Conservation (phyloP, 768 basidiomycete species). For the Tricholoma furcatifolium region DNA sequence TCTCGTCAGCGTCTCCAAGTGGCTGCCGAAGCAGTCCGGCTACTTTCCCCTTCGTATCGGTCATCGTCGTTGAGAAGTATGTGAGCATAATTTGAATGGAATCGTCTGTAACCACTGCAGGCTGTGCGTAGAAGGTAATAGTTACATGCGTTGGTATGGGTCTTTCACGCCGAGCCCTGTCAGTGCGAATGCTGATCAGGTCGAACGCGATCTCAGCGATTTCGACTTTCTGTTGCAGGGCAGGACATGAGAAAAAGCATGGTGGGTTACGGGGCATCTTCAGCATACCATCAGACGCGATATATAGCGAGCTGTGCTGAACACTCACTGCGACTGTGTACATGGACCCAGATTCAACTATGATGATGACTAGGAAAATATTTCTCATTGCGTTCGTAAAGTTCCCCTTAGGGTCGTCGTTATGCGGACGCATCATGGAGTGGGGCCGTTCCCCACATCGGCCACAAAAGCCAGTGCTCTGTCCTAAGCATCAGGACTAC, state of each 20-base stretch:
- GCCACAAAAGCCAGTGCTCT: not conserved
- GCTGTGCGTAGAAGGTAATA: too few species aligned
- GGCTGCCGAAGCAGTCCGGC: too few species aligned
- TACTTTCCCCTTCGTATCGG: too few species aligned
- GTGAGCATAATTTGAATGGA: too few species aligned
- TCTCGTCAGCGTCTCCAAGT: too few species aligned
- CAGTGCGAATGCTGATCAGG: slow-evolving; percentile 6
- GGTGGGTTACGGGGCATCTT: not conserved
- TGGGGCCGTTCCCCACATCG: not conserved
- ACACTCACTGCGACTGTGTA: slow-evolving; percentile 1
- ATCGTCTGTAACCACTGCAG: too few species aligned
- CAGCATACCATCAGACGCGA: slow-evolving; percentile 1
- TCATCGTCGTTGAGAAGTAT: too few species aligned
- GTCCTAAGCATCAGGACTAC: not conserved
- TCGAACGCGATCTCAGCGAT: slow-evolving; percentile 10
- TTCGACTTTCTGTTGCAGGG: not conserved
- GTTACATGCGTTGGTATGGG: too few species aligned
- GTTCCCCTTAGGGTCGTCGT: not conserved
- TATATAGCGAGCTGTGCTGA: slow-evolving; percentile 3
- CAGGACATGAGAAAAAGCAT: not conserved
- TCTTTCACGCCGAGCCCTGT: too few species aligned
- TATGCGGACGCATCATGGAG: not conserved
- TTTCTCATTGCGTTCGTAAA: not conserved
- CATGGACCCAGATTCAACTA: slow-evolving; percentile 4
- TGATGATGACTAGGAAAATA: slow-evolving; percentile 1